Percentiles rank a stretch among this genome's conserved stretches.
These are phyloP conservation scores for Metschnikowia bowlesiae DNA, from an alignment of 805 yeast genomes.

Conservation along the genomic window DNA sequence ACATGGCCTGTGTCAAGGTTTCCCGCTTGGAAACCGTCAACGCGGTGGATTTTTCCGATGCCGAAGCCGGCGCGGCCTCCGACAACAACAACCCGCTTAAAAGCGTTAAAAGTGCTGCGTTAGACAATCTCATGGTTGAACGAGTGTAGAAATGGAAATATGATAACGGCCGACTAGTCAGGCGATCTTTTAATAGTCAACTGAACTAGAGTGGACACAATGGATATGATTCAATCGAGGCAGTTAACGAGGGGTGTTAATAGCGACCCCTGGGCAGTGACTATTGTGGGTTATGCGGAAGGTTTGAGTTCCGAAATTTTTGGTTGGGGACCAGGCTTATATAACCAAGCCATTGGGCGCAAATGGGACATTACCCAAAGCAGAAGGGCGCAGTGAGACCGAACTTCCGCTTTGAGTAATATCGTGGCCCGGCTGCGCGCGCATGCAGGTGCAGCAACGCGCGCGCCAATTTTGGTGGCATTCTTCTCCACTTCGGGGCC, in stretches of 20 bases:
- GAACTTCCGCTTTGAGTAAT: constrained; percentile 4
- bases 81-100: constrained; percentile 24
- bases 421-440: constrained; percentile 1
- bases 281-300: neutral
- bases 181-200: too few relatives aligned
- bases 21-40: constrained; percentile 9
- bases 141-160: neutral
- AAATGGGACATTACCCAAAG: constrained; percentile 1
- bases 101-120: constrained; percentile 27
- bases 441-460: neutral
- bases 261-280: neutral
- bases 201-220: too few relatives aligned
- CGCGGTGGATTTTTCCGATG: constrained; percentile 7
- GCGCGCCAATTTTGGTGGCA: neutral
- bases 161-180: neutral
- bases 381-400: neutral
- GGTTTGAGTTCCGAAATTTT: too few relatives aligned
- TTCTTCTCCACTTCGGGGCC: neutral
- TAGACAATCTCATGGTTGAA: constrained; percentile 27
- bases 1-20: constrained; percentile 22
- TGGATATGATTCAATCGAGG: too few relatives aligned
- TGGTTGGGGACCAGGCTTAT: neutral
- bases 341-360: neutral
- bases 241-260: neutral
- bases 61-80: constrained; percentile 34